These are phyloP conservation scores for Hygrocybe punicea DNA, from an alignment of 768 basidiomycete genomes.

Conservation along the genomic window DNA sequence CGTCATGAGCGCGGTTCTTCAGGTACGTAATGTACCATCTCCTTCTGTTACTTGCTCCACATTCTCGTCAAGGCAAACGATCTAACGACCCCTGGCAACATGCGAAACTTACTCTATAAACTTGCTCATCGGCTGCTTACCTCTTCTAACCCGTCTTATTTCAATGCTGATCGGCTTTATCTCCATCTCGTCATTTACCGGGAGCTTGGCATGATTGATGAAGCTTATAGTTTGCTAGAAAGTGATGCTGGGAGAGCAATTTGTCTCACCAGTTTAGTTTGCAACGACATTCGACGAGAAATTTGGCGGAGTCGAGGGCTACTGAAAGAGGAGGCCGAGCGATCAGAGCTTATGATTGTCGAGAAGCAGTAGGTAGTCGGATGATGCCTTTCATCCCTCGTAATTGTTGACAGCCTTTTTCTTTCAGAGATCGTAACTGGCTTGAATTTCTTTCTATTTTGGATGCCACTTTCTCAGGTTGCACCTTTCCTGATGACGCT, in stretches of 20 bases:
- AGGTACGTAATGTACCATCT: constrained; percentile 42
- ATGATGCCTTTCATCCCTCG: not conserved
- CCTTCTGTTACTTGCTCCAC: not conserved
- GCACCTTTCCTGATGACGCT: constrained; percentile 21
- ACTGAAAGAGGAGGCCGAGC: constrained; percentile 57
- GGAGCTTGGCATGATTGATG: constrained; percentile 64
- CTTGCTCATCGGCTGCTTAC: constrained; percentile 73
- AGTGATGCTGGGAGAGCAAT: constrained; percentile 66
- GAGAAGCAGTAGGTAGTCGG: constrained; percentile 52
- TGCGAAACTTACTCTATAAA: constrained; percentile 68
- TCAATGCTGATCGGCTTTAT: constrained; percentile 71
- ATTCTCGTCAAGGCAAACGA: constrained; percentile 60
- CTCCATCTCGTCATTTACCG: constrained; percentile 70
- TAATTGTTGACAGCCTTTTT: constrained; percentile 4
- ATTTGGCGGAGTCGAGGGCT: constrained; percentile 60
- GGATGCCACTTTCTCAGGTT: constrained; percentile 57
- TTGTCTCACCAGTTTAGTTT: constrained; percentile 66
- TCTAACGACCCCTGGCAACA: constrained; percentile 52
- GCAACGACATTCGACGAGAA: constrained; percentile 72
- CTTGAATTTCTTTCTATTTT: constrained; percentile 74
- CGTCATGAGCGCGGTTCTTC: constrained; percentile 73
- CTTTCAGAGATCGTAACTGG: constrained; percentile 76
- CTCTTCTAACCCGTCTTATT: constrained; percentile 60
- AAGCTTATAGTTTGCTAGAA: constrained; percentile 65
- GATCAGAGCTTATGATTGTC: constrained; percentile 54